A percentile compares a stretch with the other conserved stretches of the same genome.
Evolutionary conservation across 441 rosid genomes (phyloP).

Genomic region (Brassica hybrid): DNA sequence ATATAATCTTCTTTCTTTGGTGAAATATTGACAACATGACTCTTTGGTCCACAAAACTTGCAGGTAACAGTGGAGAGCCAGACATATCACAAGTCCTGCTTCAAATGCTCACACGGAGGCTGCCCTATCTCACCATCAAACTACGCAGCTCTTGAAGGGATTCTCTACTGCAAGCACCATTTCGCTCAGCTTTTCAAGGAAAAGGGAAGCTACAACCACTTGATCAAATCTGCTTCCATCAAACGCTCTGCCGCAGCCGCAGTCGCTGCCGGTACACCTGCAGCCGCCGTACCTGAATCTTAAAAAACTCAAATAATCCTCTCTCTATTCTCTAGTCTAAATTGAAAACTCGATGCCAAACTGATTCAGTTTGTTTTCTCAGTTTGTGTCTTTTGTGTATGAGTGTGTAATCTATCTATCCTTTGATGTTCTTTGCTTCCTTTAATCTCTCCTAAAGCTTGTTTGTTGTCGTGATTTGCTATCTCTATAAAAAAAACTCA

Average conservation of each 20-base stretch:
- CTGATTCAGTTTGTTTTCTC: constrained; percentile 33
- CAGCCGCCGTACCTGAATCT: constrained; percentile 52
- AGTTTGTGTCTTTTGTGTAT: constrained; percentile 18
- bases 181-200: constrained; percentile 94
- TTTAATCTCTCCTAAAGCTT: constrained; percentile 3
- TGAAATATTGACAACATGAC: constrained; percentile 16
- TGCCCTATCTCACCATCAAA: constrained; percentile 85
- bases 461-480: constrained; percentile 23
- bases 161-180: constrained; percentile 90
- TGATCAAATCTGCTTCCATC: constrained; percentile 78
- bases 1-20: not conserved
- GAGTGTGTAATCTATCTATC: constrained; percentile 38
- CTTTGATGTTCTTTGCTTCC: constrained; percentile 1
- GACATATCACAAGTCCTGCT: constrained; percentile 90
- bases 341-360: constrained; percentile 29
- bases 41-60: constrained; percentile 3
- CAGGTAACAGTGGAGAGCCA: constrained; percentile 93
- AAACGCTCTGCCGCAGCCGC: constrained; percentile 69
- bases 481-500: constrained; percentile 20
- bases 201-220: constrained; percentile 91
- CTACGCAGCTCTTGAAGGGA: constrained; percentile 92
- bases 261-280: constrained; percentile 34
- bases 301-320: constrained; percentile 33
- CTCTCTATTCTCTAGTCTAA: constrained; percentile 28
- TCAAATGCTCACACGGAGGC: constrained; percentile 95